These are phyloP conservation scores for Phascolomyces articulosus DNA, from an alignment of 371 early-diverging fungal genomes.

Conservation along the genomic window DNA sequence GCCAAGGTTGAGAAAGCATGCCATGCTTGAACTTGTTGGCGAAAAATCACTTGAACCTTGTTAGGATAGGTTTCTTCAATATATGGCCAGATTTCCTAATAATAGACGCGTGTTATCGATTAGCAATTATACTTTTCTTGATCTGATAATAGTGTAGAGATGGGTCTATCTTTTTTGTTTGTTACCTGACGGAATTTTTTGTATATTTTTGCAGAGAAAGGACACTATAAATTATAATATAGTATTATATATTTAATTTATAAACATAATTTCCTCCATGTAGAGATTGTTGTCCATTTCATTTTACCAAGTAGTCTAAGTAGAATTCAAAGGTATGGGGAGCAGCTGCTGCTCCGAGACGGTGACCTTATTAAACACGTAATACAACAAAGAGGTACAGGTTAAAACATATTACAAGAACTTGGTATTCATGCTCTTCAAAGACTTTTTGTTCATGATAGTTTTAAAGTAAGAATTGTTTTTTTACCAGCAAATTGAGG, in stretches of 20 bases:
- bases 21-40: slow-evolving; percentile 89
- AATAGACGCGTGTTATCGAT: too few relatives aligned
- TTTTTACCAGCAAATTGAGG: slow-evolving; percentile 42
- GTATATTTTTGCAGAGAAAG: slow-evolving; percentile 65
- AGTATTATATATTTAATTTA: background rate
- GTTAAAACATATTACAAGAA: background rate
- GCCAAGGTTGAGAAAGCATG: slow-evolving; percentile 76
- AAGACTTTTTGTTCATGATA: background rate
- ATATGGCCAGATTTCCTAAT: slow-evolving; percentile 61
- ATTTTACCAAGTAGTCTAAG: slow-evolving; percentile 66
- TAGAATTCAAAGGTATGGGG: slow-evolving; percentile 65
- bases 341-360: slow-evolving; percentile 52
- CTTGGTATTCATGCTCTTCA: too few relatives aligned
- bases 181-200: slow-evolving; percentile 53
- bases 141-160: too few relatives aligned
- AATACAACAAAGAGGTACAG: background rate
- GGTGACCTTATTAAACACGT: slow-evolving; percentile 45
- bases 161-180: background rate
- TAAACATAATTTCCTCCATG: too few relatives aligned
- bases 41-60: slow-evolving; percentile 65
- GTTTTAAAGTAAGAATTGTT: background rate
- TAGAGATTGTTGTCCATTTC: too few relatives aligned
- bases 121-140: too few relatives aligned
- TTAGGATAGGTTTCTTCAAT: slow-evolving; percentile 51
- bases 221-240: slow-evolving; percentile 49